Base-by-base conservation (phyloP, 2,329 filamentous ascomycete species). In the Aspergillus melleus region DNA sequence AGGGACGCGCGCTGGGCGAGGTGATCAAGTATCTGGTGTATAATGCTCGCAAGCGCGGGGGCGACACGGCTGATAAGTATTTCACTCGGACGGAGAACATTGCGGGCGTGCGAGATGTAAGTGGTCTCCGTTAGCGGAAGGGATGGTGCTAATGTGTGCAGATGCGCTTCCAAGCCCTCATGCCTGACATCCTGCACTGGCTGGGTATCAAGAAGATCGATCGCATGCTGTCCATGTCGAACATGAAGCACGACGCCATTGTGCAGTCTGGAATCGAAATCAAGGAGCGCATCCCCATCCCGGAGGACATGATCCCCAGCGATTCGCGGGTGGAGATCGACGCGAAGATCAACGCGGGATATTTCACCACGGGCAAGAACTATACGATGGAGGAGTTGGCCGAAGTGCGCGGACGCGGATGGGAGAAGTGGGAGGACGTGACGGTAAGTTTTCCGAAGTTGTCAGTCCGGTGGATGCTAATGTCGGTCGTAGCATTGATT, bases 301-400 rank as follows among this genome's bases (percentile, higher is more conserved):
- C 94, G 4, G 92, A 96, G 66, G 90, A 95, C 32, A 88, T 95
- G 85, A 97, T 98, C 69, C 95, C 95, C 12, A 91, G 89, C 64
- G 95, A 98, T 77, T 96, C 92, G 55, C 84, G 94, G 66, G 95
- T 98, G n/a, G 95, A 99, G 77, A 99, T 98, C 72, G 95, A 98
- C 77, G 95, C 95, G 60, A 98, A 98, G 82, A 97, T 98, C 73
- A 95, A 94, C 68, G 92, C 94, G 61, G 95, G 87, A 22, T 88
- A 88, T 72, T 88, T 97, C 75, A 97, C 94, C 6, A 92, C 89
- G 12, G 94, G 93, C 54, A 92, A 95, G 77, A 86, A 91, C 68
- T 92, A 96, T 86, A 95, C 90, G 1, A 87, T 89, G 72, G 90
- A 94, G 58, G 93, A 97, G 76, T 83, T 98, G 64, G 83, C 88